Evolutionary conservation across 768 basidiomycete genomes (phyloP), one percentile per base, ranked within the genome.

Genomic region (Suillus weaverae): DNA sequence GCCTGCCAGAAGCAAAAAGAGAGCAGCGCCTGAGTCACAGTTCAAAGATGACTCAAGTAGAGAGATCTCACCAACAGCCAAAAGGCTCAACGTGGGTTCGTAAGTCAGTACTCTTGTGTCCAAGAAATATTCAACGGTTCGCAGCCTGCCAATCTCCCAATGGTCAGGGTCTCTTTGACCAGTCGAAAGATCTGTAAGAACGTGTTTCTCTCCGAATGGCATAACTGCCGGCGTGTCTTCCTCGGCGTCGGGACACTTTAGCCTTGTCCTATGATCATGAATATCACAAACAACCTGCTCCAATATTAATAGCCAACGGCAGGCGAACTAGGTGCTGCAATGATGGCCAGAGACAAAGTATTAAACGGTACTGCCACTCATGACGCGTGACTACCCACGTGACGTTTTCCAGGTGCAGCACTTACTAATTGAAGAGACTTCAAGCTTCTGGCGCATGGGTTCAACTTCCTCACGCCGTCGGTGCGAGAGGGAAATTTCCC

Each of bases 41-140:
- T 26, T 13, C 13, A 35, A 67, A 30, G 8, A 20, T 18, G 5
- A n/a, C n/a, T 60, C n/a, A 60, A 20, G n/a, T 38, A 18, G 9
- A 44, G 9, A 14, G 14, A n/a, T 61, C 78, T 43, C 72, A 88
- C 88, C 88, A 57, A 84, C 70, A 38, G 86, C 89, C n/a, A 92
- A 77, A 26, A 91, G 73, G 43, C 86, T 82, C 43, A 83, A 79
- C 60, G 87, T 74, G 11, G 90, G 85, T 66, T 91, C 88, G 61
- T 84, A 76, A 9, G 89, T 85, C 60, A 88, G 70, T 1, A 84
- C 75, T 8, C 81, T 81, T 59, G 87, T 74, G 67, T 89, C 80
- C 55, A 82, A 72, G 22, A 82, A 81, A 67, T 85, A 84, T 22
- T 84, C 80, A 46, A 87, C 74, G 0, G 78, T 77, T 66, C 81